A percentile compares a stretch with the other conserved stretches of the same genome.
These are phyloP conservation scores for Scleromitrula shiraiana DNA, from an alignment of 2,329 filamentous ascomycete species.

Conservation along the genomic window DNA sequence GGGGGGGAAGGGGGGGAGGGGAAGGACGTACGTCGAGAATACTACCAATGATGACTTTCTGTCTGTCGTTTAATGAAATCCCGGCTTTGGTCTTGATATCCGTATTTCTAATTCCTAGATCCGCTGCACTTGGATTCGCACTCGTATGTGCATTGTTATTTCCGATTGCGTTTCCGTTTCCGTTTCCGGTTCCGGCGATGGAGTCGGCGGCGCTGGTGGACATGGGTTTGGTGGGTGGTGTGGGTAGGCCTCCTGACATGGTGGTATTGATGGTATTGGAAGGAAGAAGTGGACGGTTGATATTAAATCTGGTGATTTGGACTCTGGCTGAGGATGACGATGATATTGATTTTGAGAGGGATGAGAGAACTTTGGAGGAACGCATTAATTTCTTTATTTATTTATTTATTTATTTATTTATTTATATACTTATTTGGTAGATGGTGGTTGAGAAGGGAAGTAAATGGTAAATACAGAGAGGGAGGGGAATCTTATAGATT, in stretches of 20 bases:
- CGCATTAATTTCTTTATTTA: no score
- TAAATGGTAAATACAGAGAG: no score
- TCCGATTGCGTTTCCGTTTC: background rate
- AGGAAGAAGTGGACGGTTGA: background rate
- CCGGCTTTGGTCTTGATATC: conserved; percentile 44
- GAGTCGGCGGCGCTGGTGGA: background rate
- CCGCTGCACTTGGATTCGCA: background rate
- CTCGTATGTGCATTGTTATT: background rate
- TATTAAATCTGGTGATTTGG: no score
- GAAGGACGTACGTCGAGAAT: conserved; percentile 42
- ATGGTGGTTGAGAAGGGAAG: no score
- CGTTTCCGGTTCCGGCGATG: background rate
- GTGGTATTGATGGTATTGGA: background rate
- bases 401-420: no score
- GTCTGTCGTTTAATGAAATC: conserved; percentile 40
- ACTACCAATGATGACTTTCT: conserved; percentile 48
- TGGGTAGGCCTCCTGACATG: background rate
- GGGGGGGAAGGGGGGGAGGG: background rate
- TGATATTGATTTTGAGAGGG: no score
- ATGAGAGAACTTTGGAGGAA: no score
- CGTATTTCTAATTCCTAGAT: conserved; percentile 42
- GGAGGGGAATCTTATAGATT: no score
- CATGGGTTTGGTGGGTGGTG: background rate
- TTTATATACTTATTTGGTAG: no score
- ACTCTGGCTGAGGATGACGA: no score